Base-by-base conservation (phyloP, 116 monocot species). In the Papilionanthe hybrid region DNA sequence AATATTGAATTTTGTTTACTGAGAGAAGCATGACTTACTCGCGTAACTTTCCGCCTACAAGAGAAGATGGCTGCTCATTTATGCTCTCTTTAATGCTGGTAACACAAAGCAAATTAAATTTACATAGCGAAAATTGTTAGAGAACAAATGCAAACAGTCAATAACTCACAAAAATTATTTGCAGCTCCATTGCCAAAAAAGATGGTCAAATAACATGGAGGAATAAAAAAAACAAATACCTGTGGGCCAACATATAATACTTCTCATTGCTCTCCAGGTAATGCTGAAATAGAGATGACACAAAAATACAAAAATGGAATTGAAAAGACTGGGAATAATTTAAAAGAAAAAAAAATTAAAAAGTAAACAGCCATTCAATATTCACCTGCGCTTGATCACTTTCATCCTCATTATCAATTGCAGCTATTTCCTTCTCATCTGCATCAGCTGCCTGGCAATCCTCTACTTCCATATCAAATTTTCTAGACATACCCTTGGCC, bases 251-350 rank as follows among this genome's bases (percentile, higher is more conserved):
- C 80, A 88, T 78, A 74, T 99, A 99, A 79, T 99, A 99, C 47
- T 99, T 99, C 75, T 99, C 95, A 80, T 99, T 99, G 89, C 99
- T 99, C 80, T 95, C 99, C 37, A 99, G 81, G 81, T 99, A 99
- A 82, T 99, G 95, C 99, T 99, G 89, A 86, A 92, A 69, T 15
- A 86, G 19, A 78, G 23, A 82, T 29, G 73, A 44, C 42, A 80
- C 72, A 18, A 80, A 27, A 78, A 75, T 73, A n/a, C 43, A 73
- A 43, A 44, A 73, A n/a, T 3, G 7, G 23, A 43, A 41, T 45
- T 42, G 58, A 77, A 43, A 17, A 17, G 42, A 48, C 43, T 29
- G 19, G 19, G 55, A 45, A 45, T 12, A 74, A 42, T 65, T 37
- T 9, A 79, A 44, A 50, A 76, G 63, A 78, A 30, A 55, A 57